These are phyloP conservation scores for Botryotinia calthae DNA, from an alignment of 2,329 filamentous ascomycete species.

Conservation along the genomic window DNA sequence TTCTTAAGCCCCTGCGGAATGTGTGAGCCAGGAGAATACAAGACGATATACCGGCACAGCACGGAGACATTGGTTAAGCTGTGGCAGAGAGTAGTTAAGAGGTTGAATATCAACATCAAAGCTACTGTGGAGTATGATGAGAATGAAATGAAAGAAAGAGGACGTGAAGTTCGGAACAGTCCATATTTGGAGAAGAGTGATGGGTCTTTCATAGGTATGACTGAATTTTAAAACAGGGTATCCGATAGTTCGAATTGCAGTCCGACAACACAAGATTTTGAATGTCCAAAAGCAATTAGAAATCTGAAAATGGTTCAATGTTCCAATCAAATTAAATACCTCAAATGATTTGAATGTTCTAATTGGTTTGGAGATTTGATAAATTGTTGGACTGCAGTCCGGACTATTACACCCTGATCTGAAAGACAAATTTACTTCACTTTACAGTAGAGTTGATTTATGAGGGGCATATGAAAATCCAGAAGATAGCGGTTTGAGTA, in stretches of 20 bases:
- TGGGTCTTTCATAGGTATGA: not conserved
- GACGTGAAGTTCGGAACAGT: not conserved
- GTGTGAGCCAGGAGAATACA: not conserved
- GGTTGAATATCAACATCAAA: not conserved
- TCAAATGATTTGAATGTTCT: too few relatives aligned
- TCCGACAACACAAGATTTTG: too few relatives aligned
- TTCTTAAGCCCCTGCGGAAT: not conserved
- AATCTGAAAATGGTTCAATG: too few relatives aligned
- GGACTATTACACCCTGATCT: too few relatives aligned
- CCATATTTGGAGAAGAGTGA: not conserved
- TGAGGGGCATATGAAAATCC: too few relatives aligned
- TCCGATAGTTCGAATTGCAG: too few relatives aligned
- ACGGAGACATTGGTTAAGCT: not conserved
- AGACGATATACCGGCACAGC: not conserved
- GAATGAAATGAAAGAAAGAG: not conserved
- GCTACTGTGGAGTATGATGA: not conserved
- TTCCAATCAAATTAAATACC: too few relatives aligned
- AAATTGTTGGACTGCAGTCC: too few relatives aligned
- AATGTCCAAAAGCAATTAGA: too few relatives aligned
- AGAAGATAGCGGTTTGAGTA: not conserved
- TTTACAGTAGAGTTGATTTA: not conserved
- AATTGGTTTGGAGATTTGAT: too few relatives aligned
- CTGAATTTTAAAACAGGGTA: not conserved
- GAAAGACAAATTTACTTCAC: not conserved
- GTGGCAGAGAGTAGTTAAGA: not conserved